Base-by-base conservation (phyloP, 352 stramenopile genomes). In the Phytophthora ohioensis region DNA sequence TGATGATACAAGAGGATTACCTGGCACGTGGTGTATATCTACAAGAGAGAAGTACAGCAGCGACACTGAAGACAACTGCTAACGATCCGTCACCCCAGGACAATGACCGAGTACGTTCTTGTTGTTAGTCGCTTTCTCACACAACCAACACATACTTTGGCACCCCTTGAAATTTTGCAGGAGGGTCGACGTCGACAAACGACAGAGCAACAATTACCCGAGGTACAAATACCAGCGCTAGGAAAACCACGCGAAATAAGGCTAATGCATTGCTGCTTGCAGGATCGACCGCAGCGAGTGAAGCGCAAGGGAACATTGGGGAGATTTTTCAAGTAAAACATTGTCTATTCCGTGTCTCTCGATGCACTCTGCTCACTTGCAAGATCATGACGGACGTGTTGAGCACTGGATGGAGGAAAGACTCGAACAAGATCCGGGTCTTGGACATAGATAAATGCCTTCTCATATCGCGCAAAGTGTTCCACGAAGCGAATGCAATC, bases 401-500 rank as follows among this genome's bases (percentile, higher is more conserved):
- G 31, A 38, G 10, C 17, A 27, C 47, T 59, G 32, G 49, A 61
- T 41, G 64, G 58, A n/a, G 73, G 69, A 49, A 95, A 95, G 9
- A 81, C 27, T 32, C 85, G 84, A 21, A 71, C 30, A 9, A 57
- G 38, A 0, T 64, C 38, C 0, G 88, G 88, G 42, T 95, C 88
- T 75, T 80, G 64, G 3, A 95, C 73, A 12, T 11, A 43, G n/a
- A 95, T 69, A 3, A 39, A 49, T 7, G 71, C 63, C 10, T 78
- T 56, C 48, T 94, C 84, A 53, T 62, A 63, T 8, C 47, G 61
- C 0, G 85, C 85, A 48, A 93, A 74, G 30, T 74, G 74, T 7
- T 70, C 56, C 0, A 74, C 83, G 48, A 93, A 95, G 32, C 75
- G 67, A 30, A 94, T 84, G 60, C 88, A 95, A 62, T 95, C 88